Percentiles rank a stretch among this genome's conserved stretches.
Evolutionary conservation across 305 asterid species (phyloP).

Genomic region (Fraxinus sp.): DNA sequence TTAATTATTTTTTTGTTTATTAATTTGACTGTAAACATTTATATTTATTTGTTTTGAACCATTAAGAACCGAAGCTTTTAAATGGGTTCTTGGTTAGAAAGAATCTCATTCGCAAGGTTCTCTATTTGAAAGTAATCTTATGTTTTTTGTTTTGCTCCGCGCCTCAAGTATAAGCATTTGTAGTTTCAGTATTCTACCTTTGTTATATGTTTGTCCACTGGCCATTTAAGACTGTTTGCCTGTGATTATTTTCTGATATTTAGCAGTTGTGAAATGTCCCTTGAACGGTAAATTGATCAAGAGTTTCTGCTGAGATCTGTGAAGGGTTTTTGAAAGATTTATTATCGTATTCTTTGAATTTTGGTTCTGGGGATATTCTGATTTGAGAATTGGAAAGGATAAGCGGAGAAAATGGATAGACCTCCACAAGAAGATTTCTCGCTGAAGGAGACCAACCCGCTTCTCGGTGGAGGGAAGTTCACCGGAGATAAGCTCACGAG

Average conservation of each 20-base stretch:
- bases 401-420: constrained; percentile 18
- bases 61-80: not conserved
- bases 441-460: constrained; percentile 29
- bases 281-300: not conserved
- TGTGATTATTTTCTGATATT: not conserved
- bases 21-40: not conserved
- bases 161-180: not conserved
- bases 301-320: not conserved
- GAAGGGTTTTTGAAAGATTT: not conserved
- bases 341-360: not conserved
- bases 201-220: not conserved
- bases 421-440: constrained; percentile 26
- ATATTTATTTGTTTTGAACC: not conserved
- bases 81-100: not conserved
- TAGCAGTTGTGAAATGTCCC: not conserved
- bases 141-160: not conserved
- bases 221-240: not conserved
- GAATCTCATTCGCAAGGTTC: not conserved
- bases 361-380: not conserved
- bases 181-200: not conserved
- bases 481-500: constrained; percentile 23
- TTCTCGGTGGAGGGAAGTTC: constrained; percentile 24
- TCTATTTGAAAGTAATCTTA: not conserved
- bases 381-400: not conserved
- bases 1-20: not conserved